These are phyloP conservation scores for Zalaria obscura DNA, from an alignment of 2,329 filamentous ascomycete genomes.

Conservation along the genomic window DNA sequence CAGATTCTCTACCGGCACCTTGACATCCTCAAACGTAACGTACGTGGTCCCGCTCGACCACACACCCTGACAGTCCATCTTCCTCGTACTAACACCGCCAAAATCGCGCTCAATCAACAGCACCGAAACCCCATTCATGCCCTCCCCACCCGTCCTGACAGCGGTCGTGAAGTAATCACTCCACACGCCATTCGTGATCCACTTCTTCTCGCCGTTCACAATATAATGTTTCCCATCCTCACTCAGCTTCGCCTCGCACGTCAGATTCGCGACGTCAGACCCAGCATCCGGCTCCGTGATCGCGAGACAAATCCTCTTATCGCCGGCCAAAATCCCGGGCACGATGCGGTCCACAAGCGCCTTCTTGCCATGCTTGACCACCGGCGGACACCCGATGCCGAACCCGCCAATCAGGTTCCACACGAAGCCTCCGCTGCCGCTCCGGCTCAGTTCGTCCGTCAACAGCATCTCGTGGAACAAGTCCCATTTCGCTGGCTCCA, in stretches of 20 bases:
- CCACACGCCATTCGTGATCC: slow-evolving; percentile 94
- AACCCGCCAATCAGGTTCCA: slow-evolving; percentile 98
- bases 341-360: slow-evolving; percentile 73
- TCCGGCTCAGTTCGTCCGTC: slow-evolving; percentile 84
- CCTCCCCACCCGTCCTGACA: slow-evolving; percentile 69
- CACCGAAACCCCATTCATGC: slow-evolving; percentile 86
- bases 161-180: slow-evolving; percentile 95
- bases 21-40: slow-evolving; percentile 96
- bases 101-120: slow-evolving; percentile 78
- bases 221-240: slow-evolving; percentile 98
- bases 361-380: slow-evolving; percentile 86
- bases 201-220: slow-evolving; percentile 99
- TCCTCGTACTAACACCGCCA: slow-evolving; percentile 78
- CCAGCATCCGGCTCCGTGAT: slow-evolving; percentile 94
- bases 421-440: slow-evolving; percentile 81
- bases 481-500: slow-evolving; percentile 84
- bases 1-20: slow-evolving; percentile 97
- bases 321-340: slow-evolving; percentile 73
- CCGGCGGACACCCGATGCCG: slow-evolving; percentile 81
- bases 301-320: slow-evolving; percentile 94
- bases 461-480: slow-evolving; percentile 95
- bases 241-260: slow-evolving; percentile 85
- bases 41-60: slow-evolving; percentile 94
- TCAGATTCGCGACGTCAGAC: slow-evolving; percentile 87
- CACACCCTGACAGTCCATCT: slow-evolving; percentile 98